Base-by-base conservation (phyloP, 2,329 filamentous ascomycete genomes). In the Pyricularia sp. region DNA sequence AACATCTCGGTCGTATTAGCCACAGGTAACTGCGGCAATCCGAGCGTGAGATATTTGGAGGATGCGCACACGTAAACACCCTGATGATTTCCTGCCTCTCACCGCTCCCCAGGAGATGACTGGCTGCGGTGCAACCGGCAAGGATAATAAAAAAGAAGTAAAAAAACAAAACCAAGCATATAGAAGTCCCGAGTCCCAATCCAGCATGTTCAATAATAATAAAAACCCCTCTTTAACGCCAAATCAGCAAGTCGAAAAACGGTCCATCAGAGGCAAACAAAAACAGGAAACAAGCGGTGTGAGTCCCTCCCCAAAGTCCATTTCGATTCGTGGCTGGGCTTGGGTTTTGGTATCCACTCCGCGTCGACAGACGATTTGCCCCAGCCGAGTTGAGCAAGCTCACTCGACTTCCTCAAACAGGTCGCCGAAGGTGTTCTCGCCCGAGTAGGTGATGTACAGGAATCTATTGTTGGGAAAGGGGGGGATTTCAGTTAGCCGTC, bases 381-480 rank as follows among this genome's bases (percentile, higher is more conserved):
- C n/a, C 22, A 8, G 53, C 24, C 53, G 22, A 22, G n/a, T 24
- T 24, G 53, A 35, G 53, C 53, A 26, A 24, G 53, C 40, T 60
- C 30, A 59, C 55, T 33, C 62, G 31, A 57, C 62, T 53, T 64
- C 62, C 53, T 64, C 62, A 10, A 64, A 28, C 19, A 59, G 28
- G 53, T 64, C 75, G 74, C 94, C 94, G 75, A 99, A 99, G 65
- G 94, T 99, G 84, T 97, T 99, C 86, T 97, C 94, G 79, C 94
- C 94, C 63, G 93, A 97, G 84, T 96, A 96, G 72, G 93, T 97
- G 81, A 99, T 99, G 83, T 99, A 99, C 67, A 99, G 84, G 83
- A 97, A 96, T 63, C 91, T 92, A 73, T 53, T 64, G 35, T 62
- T 22, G 33, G 13, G 9, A 4, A 44, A 10, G 1, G n/a, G 40